These are phyloP conservation scores for Dactylonectria estremocensis DNA, from an alignment of 2,329 filamentous ascomycete species.

Conservation along the genomic window DNA sequence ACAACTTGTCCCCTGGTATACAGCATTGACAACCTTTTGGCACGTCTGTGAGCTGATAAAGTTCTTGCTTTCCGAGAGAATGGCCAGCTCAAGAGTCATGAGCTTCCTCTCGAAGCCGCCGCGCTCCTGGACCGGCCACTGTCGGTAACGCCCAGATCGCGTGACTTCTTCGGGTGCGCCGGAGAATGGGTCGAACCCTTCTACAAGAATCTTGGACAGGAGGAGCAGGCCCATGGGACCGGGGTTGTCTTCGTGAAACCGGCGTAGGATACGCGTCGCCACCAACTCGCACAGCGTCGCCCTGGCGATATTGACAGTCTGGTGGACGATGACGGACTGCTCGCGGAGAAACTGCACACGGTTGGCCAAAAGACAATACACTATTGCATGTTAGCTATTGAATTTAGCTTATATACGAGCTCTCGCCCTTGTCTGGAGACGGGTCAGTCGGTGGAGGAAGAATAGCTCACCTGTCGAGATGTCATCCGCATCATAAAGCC, in stretches of 20 bases:
- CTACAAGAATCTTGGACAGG: slow-evolving; percentile 77
- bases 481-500: slow-evolving; percentile 74
- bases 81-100: slow-evolving; percentile 80
- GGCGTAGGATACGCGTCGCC: slow-evolving; percentile 74
- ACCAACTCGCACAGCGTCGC: slow-evolving; percentile 78
- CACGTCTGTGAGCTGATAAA: slow-evolving; percentile 76
- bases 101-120: slow-evolving; percentile 67
- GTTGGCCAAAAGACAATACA: slow-evolving; percentile 82
- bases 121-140: slow-evolving; percentile 58
- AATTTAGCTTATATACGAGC: not conserved
- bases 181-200: slow-evolving; percentile 79
- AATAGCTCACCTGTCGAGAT: slow-evolving; percentile 68
- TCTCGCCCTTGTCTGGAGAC: not conserved
- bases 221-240: slow-evolving; percentile 73
- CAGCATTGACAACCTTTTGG: slow-evolving; percentile 78
- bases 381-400: slow-evolving; percentile 51
- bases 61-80: slow-evolving; percentile 78
- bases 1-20: slow-evolving; percentile 78
- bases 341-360: slow-evolving; percentile 78
- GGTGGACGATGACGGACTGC: slow-evolving; percentile 74
- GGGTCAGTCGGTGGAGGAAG: not conserved
- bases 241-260: slow-evolving; percentile 76
- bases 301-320: slow-evolving; percentile 77
- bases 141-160: slow-evolving; percentile 58
- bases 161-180: slow-evolving; percentile 73